These are phyloP conservation scores for Pleodorina starrii DNA, from an alignment of 139 green algal species.

Conservation along the genomic window DNA sequence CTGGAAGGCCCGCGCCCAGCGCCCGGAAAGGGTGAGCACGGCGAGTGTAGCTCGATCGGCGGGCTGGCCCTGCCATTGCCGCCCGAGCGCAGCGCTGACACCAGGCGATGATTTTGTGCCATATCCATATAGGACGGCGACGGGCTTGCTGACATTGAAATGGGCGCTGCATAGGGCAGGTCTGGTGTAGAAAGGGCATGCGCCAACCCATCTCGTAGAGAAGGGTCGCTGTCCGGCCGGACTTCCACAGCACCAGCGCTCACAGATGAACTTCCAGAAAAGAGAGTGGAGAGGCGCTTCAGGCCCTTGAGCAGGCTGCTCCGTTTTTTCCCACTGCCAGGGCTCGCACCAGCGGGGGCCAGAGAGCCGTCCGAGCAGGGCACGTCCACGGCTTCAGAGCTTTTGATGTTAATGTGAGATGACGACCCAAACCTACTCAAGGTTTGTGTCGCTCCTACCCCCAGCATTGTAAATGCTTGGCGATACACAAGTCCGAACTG, in stretches of 20 bases:
- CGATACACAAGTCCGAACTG: background rate
- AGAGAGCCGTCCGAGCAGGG: background rate
- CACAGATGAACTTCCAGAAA: background rate
- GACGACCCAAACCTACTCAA: constrained; percentile 8
- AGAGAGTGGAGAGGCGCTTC: background rate
- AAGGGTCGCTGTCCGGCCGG: background rate
- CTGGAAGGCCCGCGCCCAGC: background rate
- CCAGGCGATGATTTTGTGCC: background rate
- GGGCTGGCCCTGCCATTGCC: background rate
- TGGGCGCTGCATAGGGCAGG: background rate
- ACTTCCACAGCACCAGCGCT: background rate
- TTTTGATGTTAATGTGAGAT: background rate
- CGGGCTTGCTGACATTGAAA: background rate
- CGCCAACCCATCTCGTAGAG: background rate
- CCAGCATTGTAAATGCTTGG: background rate
- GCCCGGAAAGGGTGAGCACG: constrained; percentile 7
- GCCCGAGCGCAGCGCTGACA: background rate
- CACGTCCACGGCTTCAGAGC: background rate
- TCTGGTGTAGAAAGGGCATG: constrained; percentile 6
- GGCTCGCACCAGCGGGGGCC: background rate
- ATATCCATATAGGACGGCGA: background rate
- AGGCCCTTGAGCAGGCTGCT: background rate
- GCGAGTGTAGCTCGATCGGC: constrained; percentile 10
- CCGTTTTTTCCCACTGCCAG: background rate
- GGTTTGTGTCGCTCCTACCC: background rate